Conservation (phyloP, 1,139 yeast species). For the Saccharomycopsis hybrid region DNA sequence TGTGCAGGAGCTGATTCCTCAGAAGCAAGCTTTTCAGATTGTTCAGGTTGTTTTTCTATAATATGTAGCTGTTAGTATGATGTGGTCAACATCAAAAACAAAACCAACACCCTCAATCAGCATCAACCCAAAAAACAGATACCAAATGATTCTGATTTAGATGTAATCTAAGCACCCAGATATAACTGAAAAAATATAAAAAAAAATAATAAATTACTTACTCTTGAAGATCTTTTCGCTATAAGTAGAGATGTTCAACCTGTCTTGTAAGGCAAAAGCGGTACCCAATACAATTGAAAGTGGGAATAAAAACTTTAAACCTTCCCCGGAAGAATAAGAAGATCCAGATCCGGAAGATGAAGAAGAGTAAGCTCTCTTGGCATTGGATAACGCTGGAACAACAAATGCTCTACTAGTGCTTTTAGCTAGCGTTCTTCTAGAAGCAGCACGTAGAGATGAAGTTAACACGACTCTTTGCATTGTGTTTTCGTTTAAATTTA, state of each 20-base stretch:
- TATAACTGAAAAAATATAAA: background rate
- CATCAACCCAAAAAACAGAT: background rate
- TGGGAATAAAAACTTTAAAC: conserved; percentile 9
- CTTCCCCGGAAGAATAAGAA: background rate
- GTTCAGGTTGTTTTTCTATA: background rate
- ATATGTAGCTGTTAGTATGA: background rate
- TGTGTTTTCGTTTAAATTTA: no score
- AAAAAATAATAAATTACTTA: background rate
- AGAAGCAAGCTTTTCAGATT: background rate
- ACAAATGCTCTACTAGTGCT: no score
- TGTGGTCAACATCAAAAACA: background rate
- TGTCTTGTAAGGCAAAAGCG: conserved; percentile 11
- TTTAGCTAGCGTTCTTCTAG: no score
- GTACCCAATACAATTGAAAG: conserved; percentile 8
- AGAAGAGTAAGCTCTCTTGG: conserved; percentile 7
- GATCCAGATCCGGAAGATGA: background rate
- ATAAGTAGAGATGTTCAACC: conserved; percentile 6
- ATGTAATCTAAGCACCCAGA: background rate
- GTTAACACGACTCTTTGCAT: no score
- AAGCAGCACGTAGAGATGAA: no score
- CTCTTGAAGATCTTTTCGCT: conserved; percentile 4
- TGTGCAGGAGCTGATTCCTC: background rate
- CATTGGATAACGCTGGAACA: no score
- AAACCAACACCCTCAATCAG: background rate
- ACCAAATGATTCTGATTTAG: no score